phyloP scores from a whole-genome alignment of 2,329 filamentous ascomycete species.

The Aspergillus quadrilineatus region DNA sequence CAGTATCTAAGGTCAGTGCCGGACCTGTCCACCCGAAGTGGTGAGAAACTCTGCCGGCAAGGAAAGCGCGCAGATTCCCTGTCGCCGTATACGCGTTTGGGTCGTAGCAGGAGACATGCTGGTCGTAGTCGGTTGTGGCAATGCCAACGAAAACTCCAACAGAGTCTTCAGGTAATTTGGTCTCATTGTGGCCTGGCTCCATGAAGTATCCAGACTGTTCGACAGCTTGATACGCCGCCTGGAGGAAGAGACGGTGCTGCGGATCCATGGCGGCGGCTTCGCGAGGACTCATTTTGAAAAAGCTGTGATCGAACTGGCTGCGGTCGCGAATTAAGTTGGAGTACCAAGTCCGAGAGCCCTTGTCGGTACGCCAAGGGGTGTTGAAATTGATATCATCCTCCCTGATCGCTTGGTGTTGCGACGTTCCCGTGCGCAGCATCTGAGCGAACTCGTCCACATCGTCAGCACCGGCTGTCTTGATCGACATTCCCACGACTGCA shows the following conservation, averaged over 20 bases:
- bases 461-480: constrained; percentile 34
- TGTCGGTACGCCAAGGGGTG: background rate
- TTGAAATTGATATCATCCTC: constrained; percentile 1
- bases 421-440: constrained; percentile 27
- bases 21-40: constrained; percentile 44
- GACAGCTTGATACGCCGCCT: constrained; percentile 33
- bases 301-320: constrained; percentile 31
- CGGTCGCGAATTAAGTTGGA: constrained; percentile 19
- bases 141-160: constrained; percentile 33
- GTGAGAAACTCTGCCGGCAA: constrained; percentile 38
- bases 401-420: constrained; percentile 29
- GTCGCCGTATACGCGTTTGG: constrained; percentile 30
- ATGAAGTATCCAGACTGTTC: constrained; percentile 33
- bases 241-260: constrained; percentile 30
- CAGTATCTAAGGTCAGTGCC: constrained; percentile 42
- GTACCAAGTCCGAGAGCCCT: constrained; percentile 7
- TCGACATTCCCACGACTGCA: constrained; percentile 39
- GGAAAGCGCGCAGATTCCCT: constrained; percentile 20
- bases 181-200: background rate
- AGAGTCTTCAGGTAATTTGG: background rate
- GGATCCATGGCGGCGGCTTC: constrained; percentile 32
- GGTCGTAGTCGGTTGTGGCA: constrained; percentile 27
- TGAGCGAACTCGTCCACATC: constrained; percentile 34
- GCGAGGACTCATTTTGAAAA: constrained; percentile 30
- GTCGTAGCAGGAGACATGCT: constrained; percentile 28